phyloP scores from a whole-genome alignment of 495 filamentous ascomycete genomes.

The Penicillium malachiteum region DNA sequence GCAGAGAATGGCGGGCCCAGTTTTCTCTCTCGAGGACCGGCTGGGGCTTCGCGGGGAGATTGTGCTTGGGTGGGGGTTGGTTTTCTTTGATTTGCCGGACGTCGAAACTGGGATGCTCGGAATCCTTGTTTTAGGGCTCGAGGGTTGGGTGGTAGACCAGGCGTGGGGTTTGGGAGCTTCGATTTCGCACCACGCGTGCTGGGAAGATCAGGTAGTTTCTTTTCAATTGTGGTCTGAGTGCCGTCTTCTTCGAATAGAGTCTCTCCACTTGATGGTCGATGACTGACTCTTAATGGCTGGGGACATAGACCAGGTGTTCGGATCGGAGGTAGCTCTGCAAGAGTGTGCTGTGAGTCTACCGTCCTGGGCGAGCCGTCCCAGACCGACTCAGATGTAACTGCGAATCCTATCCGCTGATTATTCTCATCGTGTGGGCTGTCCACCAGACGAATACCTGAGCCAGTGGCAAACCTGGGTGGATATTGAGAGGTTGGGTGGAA shows the following conservation, averaged over 20 bases:
- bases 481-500: conserved; percentile 12
- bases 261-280: conserved; percentile 33
- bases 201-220: neutral
- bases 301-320: conserved; percentile 31
- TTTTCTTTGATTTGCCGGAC: conserved; percentile 1
- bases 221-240: conserved; percentile 5
- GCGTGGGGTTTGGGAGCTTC: conserved; percentile 10
- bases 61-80: neutral
- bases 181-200: conserved; percentile 6
- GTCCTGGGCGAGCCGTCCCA: conserved; percentile 27
- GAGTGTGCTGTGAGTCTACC: conserved; percentile 34
- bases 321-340: conserved; percentile 33
- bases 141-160: conserved; percentile 41
- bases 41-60: neutral
- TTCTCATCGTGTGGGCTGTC: conserved; percentile 9
- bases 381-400: conserved; percentile 33
- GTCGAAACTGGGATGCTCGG: conserved; percentile 16
- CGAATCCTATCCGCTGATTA: conserved; percentile 24
- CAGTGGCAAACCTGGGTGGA: conserved; percentile 22
- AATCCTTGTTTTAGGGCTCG: conserved; percentile 36
- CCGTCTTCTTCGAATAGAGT: conserved; percentile 45
- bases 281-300: conserved; percentile 38
- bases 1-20: conserved; percentile 4
- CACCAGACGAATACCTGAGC: conserved; percentile 6
- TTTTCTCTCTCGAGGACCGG: neutral